Conservation (phyloP, 805 yeast species). For the Lipomyces chichibuensis region DNA sequence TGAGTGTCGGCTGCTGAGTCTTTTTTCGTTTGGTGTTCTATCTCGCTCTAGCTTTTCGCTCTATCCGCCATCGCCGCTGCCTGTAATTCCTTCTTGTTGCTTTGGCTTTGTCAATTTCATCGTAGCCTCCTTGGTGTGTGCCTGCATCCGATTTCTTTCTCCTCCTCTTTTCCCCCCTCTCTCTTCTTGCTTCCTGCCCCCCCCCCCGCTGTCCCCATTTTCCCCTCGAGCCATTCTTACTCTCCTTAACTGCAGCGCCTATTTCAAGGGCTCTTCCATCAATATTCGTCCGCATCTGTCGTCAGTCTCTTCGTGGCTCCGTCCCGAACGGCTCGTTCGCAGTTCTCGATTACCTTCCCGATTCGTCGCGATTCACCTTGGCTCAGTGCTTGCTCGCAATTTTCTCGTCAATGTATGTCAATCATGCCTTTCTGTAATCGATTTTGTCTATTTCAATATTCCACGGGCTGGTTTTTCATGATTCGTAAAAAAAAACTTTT, state of each 20-base stretch:
- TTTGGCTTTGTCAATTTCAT: background rate
- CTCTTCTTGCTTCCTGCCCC: background rate
- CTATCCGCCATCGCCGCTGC: background rate
- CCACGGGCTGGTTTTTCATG: background rate
- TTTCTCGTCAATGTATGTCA: background rate
- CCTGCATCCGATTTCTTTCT: background rate
- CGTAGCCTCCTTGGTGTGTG: background rate
- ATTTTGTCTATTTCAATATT: background rate
- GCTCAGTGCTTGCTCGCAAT: background rate
- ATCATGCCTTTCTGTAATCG: background rate
- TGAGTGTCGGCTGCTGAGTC: background rate
- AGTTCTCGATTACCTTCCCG: background rate
- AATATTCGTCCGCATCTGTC: background rate
- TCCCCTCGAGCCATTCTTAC: background rate
- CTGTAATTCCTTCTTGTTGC: background rate
- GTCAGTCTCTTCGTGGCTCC: background rate
- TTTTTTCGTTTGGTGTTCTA: background rate
- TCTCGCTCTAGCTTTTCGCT: too few relatives aligned
- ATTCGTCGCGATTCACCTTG: background rate
- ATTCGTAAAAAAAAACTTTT: too few relatives aligned
- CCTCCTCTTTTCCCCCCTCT: background rate
- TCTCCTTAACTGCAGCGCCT: background rate
- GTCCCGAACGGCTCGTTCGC: background rate
- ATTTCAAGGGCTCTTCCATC: background rate
- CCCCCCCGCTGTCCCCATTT: background rate